Base-by-base conservation (phyloP, 106 monocot genomes). In the Platanthera zijinensis region DNA sequence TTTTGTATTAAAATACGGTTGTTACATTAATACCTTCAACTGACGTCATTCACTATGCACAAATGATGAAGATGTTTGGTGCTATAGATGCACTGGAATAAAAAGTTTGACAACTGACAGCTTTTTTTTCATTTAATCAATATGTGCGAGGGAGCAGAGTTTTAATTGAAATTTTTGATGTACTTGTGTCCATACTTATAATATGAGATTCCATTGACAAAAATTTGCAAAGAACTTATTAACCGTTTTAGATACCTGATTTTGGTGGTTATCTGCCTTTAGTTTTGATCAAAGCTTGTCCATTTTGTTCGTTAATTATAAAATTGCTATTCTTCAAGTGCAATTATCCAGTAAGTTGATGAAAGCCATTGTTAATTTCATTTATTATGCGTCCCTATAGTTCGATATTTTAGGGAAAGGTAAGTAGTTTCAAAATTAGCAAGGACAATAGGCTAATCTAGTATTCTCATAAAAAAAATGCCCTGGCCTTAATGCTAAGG, bases 341-440 rank as follows among this genome's bases (percentile, higher is more conserved):
- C 70, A 70, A 18, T 70, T 70, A 66, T 66, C 66, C 11, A 66
- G 32, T 32, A 32, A 66, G 66, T 66, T 12, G 32, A 66, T 30
- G 8, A 30, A 66, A 66, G 28, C 66, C 10, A 32, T 10, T 66
- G 8, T 21, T 66, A 66, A 66, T 3, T 66, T 63, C 62, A 6
- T 25, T 32, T 66, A 30, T 12, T 11, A 66, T 66, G 32, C 12
- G 10, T 32, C 12, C 11, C 18, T 39, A 39, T 3, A 39, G 39
- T 39, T 39, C 39, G 39, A 39, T 39, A 39, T 39, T 39, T 39
- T 39, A 39, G 39, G 39, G 39, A 39, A 39, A 39, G 39, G 39
- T 39, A 39, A 39, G 39, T 39, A 39, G 39, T 39, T 39, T 39
- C 39, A 39, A 39, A 39, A 39, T 39, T 3, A 39, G 39, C 1